phyloP scores from a whole-genome alignment of 805 yeast species.

The Tetrapisispora iriomotensis region DNA sequence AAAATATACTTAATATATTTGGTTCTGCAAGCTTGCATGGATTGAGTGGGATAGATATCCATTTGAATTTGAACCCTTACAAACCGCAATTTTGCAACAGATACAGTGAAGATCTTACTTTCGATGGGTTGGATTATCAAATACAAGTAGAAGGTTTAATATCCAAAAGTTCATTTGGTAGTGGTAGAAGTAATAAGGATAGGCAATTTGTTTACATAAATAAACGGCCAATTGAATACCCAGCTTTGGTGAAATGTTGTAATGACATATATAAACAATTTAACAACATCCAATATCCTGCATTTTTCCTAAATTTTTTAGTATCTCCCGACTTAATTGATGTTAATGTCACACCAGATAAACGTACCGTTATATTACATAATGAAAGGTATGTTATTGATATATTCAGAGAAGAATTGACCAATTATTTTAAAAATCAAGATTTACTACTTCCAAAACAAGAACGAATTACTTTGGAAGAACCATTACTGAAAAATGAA shows the following conservation, averaged over 20 bases:
- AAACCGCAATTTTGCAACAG: conserved; percentile 13
- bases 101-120: conserved; percentile 9
- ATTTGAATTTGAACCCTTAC: conserved; percentile 30
- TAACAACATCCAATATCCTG: conserved; percentile 68
- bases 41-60: conserved; percentile 40
- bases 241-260: conserved; percentile 44
- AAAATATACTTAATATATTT: conserved; percentile 56
- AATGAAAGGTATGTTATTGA: conserved; percentile 55
- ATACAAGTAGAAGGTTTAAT: conserved; percentile 48
- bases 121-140: conserved; percentile 21
- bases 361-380: conserved; percentile 59
- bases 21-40: conserved; percentile 60
- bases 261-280: conserved; percentile 67
- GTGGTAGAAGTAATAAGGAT: conserved; percentile 62
- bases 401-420: conserved; percentile 41
- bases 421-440: conserved; percentile 35
- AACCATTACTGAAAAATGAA: background rate
- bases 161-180: conserved; percentile 71
- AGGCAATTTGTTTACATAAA: conserved; percentile 71
- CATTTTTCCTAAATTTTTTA: conserved; percentile 49
- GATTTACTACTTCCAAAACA: conserved; percentile 28
- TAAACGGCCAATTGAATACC: conserved; percentile 58
- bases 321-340: conserved; percentile 52
- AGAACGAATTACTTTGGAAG: background rate
- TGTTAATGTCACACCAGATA: conserved; percentile 88